A percentile compares a stretch with the other conserved stretches of the same genome.
phyloP scores from a whole-genome alignment of 139 green algal species.

The Closterium sp. region DNA sequence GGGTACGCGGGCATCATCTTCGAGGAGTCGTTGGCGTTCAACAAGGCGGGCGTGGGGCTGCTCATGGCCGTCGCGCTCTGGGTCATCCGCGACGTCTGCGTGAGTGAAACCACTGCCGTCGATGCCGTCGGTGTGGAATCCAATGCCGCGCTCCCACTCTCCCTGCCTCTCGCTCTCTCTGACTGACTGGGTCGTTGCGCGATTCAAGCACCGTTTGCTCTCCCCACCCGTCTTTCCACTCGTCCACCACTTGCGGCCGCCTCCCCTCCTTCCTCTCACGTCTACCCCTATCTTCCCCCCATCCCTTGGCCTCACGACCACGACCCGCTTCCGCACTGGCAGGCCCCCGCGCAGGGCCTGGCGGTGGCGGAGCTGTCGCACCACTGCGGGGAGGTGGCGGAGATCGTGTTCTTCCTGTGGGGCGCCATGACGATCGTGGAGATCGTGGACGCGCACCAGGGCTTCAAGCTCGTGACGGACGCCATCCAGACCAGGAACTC shows the following conservation, averaged over 20 bases:
- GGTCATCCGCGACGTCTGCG: constrained; percentile 57
- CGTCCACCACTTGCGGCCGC: too few species aligned
- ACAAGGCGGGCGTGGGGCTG: constrained; percentile 68
- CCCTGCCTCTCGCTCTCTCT: not conserved
- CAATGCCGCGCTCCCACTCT: not conserved
- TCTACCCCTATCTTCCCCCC: not conserved
- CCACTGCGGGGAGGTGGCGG: constrained; percentile 7
- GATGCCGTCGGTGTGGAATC: too few species aligned
- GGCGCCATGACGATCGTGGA: constrained; percentile 79
- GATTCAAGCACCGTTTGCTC: too few species aligned
- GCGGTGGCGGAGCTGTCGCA: constrained; percentile 33
- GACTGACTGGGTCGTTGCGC: not conserved
- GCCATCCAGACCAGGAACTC: constrained; percentile 53
- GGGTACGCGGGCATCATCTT: constrained; percentile 73
- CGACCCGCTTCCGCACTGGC: not conserved
- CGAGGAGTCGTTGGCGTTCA: constrained; percentile 69
- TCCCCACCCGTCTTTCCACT: not conserved
- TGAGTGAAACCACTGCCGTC: not conserved
- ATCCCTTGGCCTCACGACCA: too few species aligned
- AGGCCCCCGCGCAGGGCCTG: constrained; percentile 22
- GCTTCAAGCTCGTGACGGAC: constrained; percentile 68
- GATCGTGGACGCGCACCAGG: constrained; percentile 64
- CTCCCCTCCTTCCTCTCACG: not conserved
- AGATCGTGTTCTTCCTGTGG: constrained; percentile 75
- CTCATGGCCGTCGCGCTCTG: constrained; percentile 73